Base-by-base conservation (phyloP, 2,329 filamentous ascomycete species). In the Trichocomaceae sp. region DNA sequence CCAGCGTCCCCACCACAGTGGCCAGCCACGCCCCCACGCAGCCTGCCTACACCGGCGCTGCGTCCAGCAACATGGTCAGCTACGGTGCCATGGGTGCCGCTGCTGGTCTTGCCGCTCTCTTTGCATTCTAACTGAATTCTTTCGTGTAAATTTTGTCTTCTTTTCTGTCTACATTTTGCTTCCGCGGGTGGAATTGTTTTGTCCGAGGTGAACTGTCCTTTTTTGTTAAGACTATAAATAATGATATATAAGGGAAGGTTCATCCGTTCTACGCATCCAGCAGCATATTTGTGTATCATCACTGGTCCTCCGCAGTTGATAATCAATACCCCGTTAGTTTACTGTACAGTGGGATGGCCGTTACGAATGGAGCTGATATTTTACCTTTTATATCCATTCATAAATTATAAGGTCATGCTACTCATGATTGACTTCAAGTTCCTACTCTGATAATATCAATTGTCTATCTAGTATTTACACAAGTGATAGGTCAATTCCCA, bases 81-180 rank as follows among this genome's bases (percentile, higher is more conserved):
- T 58, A 70, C 57, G 69, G 69, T 57, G 68, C 66, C 50, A 59
- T 70, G 50, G 65, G 66, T 37, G 61, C 69, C 54, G 63, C 66
- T 31, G 65, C 64, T 35, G 69, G 66, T 65, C 55, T 69, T 44
- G 58, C 64, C 54, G 69, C 68, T 56, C 62, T 69, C 52, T 59
- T 71, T 50, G 68, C 67, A 50, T 65, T 72, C 57, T 71, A 71
- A 68, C 55, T 41, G 51, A 42, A 33, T 54, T 37, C 37, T 47
- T 42, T 45, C 52, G 9, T 55, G 47, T 55, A 49, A 13, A 42
- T 42, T 22, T 20, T 22, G 20, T 42, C 8, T 35, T 35, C 17
- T 22, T 42, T 20, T 19, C 22, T 26, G 23, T 26, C 7, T 26
- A 3, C 13, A 17, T 22, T 19, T 9, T 19, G n/a, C n/a, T n/a